A percentile compares a stretch with the other conserved stretches of the same genome.
phyloP scores from a whole-genome alignment of 345 rosid species.

The Salix dunnii region DNA sequence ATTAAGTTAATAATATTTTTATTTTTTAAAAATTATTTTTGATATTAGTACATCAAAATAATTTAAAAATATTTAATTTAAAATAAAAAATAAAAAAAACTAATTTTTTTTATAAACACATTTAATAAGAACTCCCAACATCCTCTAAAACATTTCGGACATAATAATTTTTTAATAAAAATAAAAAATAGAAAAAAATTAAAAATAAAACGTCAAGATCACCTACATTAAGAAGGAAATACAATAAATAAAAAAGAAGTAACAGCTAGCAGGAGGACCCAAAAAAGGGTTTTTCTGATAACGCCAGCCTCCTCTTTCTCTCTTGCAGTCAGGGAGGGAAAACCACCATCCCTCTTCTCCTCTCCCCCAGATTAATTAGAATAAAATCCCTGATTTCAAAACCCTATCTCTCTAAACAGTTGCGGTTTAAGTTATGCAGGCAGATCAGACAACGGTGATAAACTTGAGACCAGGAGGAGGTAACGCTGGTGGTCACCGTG shows the following conservation, averaged over 20 bases:
- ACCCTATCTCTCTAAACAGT: background rate
- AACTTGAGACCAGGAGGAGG: slow-evolving; percentile 34
- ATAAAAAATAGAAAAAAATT: too few relatives aligned
- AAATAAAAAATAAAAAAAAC: too few relatives aligned
- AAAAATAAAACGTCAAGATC: too few relatives aligned
- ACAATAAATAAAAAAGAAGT: background rate
- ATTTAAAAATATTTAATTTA: too few relatives aligned
- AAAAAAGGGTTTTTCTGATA: background rate
- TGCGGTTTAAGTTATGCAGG: slow-evolving; percentile 14
- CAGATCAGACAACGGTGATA: slow-evolving; percentile 30
- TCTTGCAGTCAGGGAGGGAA: background rate
- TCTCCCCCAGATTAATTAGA: background rate
- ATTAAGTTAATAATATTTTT: too few relatives aligned
- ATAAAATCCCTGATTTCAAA: background rate
- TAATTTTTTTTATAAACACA: too few relatives aligned
- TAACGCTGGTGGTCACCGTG: slow-evolving; percentile 16
- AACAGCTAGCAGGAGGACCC: background rate
- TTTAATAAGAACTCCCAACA: too few relatives aligned
- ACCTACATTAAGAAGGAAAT: background rate
- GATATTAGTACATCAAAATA: too few relatives aligned
- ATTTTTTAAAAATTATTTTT: too few relatives aligned
- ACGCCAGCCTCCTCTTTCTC: background rate
- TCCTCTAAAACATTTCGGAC: too few relatives aligned
- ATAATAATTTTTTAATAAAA: too few relatives aligned
- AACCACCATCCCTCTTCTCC: background rate